Base-by-base conservation (phyloP, 2,329 filamentous ascomycete genomes). In the Penicillium sp. region DNA sequence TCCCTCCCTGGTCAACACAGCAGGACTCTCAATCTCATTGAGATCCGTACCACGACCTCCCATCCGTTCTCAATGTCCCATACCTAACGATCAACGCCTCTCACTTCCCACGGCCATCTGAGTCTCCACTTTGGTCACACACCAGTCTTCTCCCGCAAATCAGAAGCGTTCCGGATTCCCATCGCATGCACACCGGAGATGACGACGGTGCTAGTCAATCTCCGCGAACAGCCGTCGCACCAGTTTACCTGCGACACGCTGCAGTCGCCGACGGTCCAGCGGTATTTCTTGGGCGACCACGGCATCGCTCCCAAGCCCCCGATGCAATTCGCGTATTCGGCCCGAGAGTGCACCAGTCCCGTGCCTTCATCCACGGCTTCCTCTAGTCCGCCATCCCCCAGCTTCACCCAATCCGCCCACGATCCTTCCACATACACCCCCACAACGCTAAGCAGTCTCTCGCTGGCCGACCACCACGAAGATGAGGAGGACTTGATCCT, bases 361-460 rank as follows among this genome's bases (percentile, higher is more conserved):
- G 43, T 61, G 33, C 47, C 66, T 11, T 64, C 66, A 11, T 64
- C 66, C 2, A 48, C 62, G 4, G 56, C 65, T 5, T 71, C 70
- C 9, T 69, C 70, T 18, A 58, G 63, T 4, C 61, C 65, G 2
- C 62, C 70, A 9, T 73, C 70, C 13, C 66, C 71, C 5, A 63
- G 57, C 35, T 62, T 68, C 51, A 58, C 59, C 4, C 63, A 61
- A 25, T 57, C 63, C 32, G 40, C 40, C 25, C 61, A 64, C 3
- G 59, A 60, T 5, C 56, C 61, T 46, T 55, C 63, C 3, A 64
- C 66, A 11, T 70, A 68, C 44, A 59, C 64, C 6, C 67, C 71
- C 4, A 63, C 68, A 37, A 65, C 69, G 11, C 53, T 69, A 12
- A 69, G 67, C 49, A 67, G 59, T 45, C 46, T 72, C 9, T 70